These are phyloP conservation scores for Phalaenopsis equestris DNA, from an alignment of 106 monocot species.

Conservation along the genomic window DNA sequence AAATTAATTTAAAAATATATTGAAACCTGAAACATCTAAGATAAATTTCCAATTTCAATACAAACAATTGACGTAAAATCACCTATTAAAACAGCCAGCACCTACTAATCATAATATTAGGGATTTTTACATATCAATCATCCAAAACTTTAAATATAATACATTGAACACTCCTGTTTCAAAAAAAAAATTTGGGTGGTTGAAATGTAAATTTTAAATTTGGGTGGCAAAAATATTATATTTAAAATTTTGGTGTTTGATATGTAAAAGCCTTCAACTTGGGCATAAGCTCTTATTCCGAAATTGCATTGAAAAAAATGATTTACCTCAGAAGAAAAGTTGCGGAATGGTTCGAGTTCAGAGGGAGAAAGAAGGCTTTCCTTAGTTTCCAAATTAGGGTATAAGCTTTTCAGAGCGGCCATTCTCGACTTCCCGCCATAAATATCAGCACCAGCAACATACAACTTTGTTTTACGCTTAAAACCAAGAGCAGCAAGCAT, in stretches of 20 bases:
- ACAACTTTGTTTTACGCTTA: slow-evolving; percentile 68
- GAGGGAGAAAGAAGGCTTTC: slow-evolving; percentile 71
- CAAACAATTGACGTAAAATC: neutral
- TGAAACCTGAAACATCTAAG: neutral
- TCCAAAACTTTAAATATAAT: too few species aligned
- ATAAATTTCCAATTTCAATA: neutral
- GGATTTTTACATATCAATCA: too few species aligned
- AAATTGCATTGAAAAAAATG: neutral
- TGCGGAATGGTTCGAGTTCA: slow-evolving; percentile 70
- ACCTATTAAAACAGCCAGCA: neutral
- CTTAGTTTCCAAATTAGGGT: slow-evolving; percentile 80
- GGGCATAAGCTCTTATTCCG: too few species aligned
- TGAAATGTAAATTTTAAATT: too few species aligned
- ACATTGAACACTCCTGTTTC: too few species aligned
- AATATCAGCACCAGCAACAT: slow-evolving; percentile 90
- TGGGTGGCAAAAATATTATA: too few species aligned
- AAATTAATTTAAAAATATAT: neutral
- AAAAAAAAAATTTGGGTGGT: too few species aligned
- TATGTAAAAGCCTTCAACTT: too few species aligned
- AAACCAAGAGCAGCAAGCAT: slow-evolving; percentile 93
- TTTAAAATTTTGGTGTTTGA: too few species aligned
- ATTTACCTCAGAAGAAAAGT: slow-evolving; percentile 80
- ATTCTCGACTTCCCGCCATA: slow-evolving; percentile 90
- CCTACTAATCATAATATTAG: neutral
- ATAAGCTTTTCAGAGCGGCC: slow-evolving; percentile 71